Evolutionary conservation across 495 filamentous ascomycete species (phyloP), one percentile per base, ranked within the genome.

Genomic region (Jackrogersella multiformis): DNA sequence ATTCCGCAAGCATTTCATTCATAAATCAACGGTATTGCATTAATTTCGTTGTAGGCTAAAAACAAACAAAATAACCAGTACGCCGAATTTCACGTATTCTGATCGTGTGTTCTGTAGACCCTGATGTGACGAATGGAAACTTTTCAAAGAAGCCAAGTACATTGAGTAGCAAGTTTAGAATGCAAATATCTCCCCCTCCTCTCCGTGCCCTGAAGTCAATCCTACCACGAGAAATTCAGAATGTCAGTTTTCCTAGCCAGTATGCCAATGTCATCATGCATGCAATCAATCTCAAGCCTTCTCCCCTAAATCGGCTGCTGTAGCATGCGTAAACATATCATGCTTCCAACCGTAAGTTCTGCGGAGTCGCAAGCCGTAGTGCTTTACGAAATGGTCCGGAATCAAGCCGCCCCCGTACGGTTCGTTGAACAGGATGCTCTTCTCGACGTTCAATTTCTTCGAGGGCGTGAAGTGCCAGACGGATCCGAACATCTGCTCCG

Each of bases 401-500:
- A 64, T 4, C 15, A 56, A 44, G 15, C 41, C 51, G 4, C 20
- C 16, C 24, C 18, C 21, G 26, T 85, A 78, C 16, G 85, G 85
- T 67, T 87, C 81, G 39, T 85, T 80, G 61, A 86, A 83, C 41
- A 80, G 76, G 16, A 87, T 83, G 35, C 69, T 74, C 2, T 79
- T 54, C 54, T 79, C 9, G 10, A 6, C 5, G 3, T 15, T 16
- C n/a, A 32, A 28, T 32, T 46, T 80, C 78, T 1, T 49, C 66
- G n/a, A 62, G 58, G 6, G 81, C 77, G 39, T 61, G 60, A 87
- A 85, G 44, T 81, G 73, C 85, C 85, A 88, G 0, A 78, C 82
- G 1, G 80, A 85, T 0, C 85, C 84, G 55, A 84, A 81, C 7
- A 86, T 71, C 69, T 87, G 86, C 71, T 80, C 71, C 0, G 76